A percentile compares a stretch with the other conserved stretches of the same genome.
phyloP scores from a whole-genome alignment of 73 alveolate species.

The Paramecium tetraurelia region DNA sequence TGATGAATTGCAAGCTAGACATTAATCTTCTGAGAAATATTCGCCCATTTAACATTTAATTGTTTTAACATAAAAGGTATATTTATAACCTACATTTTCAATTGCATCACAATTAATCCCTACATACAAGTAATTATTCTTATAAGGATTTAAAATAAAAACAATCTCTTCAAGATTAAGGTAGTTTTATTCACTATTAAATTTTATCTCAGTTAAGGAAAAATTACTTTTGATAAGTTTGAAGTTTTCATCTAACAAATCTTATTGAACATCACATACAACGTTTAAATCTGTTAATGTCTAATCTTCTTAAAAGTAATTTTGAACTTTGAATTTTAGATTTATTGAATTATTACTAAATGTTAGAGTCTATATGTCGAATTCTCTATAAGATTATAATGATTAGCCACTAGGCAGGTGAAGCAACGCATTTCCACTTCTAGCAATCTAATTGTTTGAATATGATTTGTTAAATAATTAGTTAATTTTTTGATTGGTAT shows the following conservation, averaged over 20 bases:
- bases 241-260: not conserved
- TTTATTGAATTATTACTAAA: not conserved
- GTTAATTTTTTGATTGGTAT: not conserved
- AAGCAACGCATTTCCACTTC: not conserved
- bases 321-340: not conserved
- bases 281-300: not conserved
- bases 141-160: not conserved
- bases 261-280: not conserved
- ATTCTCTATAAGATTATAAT: not conserved
- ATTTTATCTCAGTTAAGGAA: not conserved
- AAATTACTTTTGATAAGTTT: not conserved
- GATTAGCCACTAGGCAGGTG: not conserved
- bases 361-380: not conserved
- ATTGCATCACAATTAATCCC: not conserved
- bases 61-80: not conserved
- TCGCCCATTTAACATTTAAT: constrained; percentile 14
- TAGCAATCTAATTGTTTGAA: not conserved
- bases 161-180: not conserved
- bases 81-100: not conserved
- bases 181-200: not conserved
- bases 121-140: not conserved
- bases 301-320: not conserved
- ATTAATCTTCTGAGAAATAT: not conserved
- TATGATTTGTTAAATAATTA: not conserved
- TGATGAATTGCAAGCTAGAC: not conserved